phyloP scores from a whole-genome alignment of 352 stramenopile species.

The Hyaloperonospora arabidopsidis region DNA sequence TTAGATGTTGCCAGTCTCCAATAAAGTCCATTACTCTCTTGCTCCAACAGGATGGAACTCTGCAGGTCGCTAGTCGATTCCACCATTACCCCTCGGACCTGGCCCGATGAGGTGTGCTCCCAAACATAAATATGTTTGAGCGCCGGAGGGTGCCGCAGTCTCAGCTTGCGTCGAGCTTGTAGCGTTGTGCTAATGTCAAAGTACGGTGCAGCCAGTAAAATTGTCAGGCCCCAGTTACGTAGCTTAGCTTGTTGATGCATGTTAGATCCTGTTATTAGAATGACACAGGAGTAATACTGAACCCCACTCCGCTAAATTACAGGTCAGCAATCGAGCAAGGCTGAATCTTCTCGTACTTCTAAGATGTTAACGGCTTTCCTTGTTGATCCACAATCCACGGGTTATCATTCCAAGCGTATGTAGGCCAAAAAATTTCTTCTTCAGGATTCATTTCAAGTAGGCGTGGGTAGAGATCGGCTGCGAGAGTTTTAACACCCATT shows the following conservation, averaged over 20 bases:
- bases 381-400: not conserved
- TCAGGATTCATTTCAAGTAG: not conserved
- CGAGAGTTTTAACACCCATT: not conserved
- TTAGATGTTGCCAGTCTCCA: too few species aligned
- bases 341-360: not conserved
- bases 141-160: too few species aligned
- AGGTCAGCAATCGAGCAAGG: not conserved
- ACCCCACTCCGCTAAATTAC: not conserved
- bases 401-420: not conserved
- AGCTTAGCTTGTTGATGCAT: not conserved
- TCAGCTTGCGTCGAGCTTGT: too few species aligned
- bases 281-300: not conserved
- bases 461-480: not conserved
- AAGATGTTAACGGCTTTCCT: not conserved
- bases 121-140: too few species aligned
- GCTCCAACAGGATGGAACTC: too few species aligned
- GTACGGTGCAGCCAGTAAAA: not conserved
- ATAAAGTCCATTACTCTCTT: too few species aligned
- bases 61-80: too few species aligned
- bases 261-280: not conserved
- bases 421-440: not conserved
- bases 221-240: not conserved
- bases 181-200: not conserved
- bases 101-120: too few species aligned
- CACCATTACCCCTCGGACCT: too few species aligned